A percentile compares a stretch with the other conserved stretches of the same genome.
Conservation (phyloP, 164 flowering plant species). For the Platanus orientalis region DNA sequence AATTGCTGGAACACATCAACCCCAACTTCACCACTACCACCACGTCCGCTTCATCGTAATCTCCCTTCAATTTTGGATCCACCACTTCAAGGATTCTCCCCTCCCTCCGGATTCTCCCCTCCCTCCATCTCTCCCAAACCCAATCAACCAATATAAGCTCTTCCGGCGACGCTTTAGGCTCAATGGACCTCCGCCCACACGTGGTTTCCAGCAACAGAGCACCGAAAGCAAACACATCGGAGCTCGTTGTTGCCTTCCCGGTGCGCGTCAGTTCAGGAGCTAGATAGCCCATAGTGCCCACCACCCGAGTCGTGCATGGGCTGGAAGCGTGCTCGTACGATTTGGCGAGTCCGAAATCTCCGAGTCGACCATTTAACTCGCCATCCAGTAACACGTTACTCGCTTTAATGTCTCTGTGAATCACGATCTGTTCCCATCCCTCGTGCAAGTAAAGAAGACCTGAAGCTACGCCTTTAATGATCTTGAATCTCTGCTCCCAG, state of each 20-base stretch:
- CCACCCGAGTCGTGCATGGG: constrained; percentile 12
- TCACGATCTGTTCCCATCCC: too few species aligned
- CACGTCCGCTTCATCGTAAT: constrained; percentile 31
- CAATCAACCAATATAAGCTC: constrained; percentile 55
- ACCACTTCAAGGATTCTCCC: constrained; percentile 38
- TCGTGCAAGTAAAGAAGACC: too few species aligned
- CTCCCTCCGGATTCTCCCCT: constrained; percentile 23
- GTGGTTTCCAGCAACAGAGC: constrained; percentile 52
- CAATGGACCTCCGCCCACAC: constrained; percentile 64
- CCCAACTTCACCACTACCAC: constrained; percentile 43
- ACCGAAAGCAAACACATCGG: constrained; percentile 62
- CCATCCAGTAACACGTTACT: too few species aligned
- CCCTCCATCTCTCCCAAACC: constrained; percentile 43
- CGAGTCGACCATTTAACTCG: constrained; percentile 6
- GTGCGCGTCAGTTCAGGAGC: too few species aligned
- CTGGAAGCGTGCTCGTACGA: constrained; percentile 9
- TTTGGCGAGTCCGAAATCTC: constrained; percentile 14
- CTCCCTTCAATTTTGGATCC: constrained; percentile 29
- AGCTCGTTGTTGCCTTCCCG: constrained; percentile 45
- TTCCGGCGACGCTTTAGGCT: constrained; percentile 40
- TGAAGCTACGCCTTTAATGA: too few species aligned
- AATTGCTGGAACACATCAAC: constrained; percentile 39
- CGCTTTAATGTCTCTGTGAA: too few species aligned
- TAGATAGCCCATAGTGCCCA: constrained; percentile 13
- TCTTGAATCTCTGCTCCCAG: too few species aligned